Evolutionary conservation across 306 rosid species (phyloP).

Genomic region (Herpetospermum pedunculosum): DNA sequence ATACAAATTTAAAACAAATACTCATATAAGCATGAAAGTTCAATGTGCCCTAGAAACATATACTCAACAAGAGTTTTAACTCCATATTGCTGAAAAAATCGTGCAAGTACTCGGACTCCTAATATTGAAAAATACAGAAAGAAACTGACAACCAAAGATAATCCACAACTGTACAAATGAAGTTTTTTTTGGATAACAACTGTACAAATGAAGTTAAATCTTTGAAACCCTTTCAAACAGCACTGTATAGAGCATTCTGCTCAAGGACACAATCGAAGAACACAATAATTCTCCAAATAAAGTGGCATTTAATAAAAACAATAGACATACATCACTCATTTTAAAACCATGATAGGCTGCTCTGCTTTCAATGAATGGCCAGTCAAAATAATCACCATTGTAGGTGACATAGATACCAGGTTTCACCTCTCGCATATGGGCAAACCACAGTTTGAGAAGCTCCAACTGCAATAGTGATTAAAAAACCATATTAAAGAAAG

Average conservation of each 20-base stretch:
- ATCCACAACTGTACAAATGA: not conserved
- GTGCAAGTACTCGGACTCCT: not conserved
- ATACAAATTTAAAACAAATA: not conserved
- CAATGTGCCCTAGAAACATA: not conserved
- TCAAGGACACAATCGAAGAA: not conserved
- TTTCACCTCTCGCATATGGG: constrained; percentile 91
- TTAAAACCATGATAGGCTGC: constrained; percentile 74
- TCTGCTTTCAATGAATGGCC: constrained; percentile 94
- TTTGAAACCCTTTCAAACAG: not conserved
- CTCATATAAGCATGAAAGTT: not conserved
- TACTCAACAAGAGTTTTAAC: not conserved
- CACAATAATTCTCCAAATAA: not conserved
- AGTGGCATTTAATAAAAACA: not conserved
- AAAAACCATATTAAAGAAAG: not conserved
- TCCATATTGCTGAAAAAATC: not conserved
- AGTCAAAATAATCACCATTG: constrained; percentile 91
- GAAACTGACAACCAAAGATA: not conserved
- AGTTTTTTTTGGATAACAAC: too few species aligned
- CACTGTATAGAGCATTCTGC: not conserved
- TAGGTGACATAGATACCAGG: constrained; percentile 96
- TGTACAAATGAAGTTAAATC: not conserved
- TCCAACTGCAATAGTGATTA: constrained; percentile 46
- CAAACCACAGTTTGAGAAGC: constrained; percentile 85
- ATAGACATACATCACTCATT: constrained; percentile 67
- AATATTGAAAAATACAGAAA: not conserved